Conservation (phyloP, 352 stramenopile genomes). For the Blastocystis sp. region DNA sequence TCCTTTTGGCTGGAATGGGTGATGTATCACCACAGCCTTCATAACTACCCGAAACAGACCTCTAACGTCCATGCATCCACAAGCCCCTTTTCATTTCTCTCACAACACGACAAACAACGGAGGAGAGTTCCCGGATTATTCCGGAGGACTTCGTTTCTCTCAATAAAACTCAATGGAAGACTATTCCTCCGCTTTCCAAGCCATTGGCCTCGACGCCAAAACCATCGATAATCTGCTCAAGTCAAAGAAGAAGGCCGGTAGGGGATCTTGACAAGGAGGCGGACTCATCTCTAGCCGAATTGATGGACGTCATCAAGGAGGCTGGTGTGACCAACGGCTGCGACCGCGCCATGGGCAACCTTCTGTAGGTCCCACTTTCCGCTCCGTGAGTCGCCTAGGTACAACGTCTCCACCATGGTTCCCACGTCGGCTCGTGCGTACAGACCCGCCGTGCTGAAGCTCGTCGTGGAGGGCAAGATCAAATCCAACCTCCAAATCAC, state of each 20-base stretch:
- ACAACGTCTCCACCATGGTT: conserved; percentile 53
- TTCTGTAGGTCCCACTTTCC: conserved; percentile 22
- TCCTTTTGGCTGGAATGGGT: not conserved
- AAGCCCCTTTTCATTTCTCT: too few species aligned
- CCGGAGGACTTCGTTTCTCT: not conserved
- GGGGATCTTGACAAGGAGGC: not conserved
- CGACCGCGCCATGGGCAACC: conserved; percentile 55
- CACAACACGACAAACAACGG: not conserved
- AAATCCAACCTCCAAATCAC: conserved; percentile 66
- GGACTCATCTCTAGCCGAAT: conserved; percentile 17
- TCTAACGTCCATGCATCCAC: too few species aligned
- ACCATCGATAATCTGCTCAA: conserved; percentile 67
- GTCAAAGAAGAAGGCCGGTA: conserved; percentile 70
- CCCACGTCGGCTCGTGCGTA: conserved; percentile 40
- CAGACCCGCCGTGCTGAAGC: conserved; percentile 33
- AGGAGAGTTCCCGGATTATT: conserved; percentile 37
- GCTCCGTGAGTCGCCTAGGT: not conserved
- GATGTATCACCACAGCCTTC: not conserved
- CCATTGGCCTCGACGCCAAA: conserved; percentile 60
- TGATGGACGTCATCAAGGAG: conserved; percentile 64
- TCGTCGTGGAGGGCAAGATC: conserved; percentile 58
- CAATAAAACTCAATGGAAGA: conserved; percentile 28
- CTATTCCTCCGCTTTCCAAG: conserved; percentile 49
- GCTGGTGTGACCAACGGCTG: conserved; percentile 52
- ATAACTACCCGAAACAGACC: not conserved